These are phyloP conservation scores for Boletus holoroseus DNA, from an alignment of 1,284 basidiomycete genomes.

Conservation along the genomic window DNA sequence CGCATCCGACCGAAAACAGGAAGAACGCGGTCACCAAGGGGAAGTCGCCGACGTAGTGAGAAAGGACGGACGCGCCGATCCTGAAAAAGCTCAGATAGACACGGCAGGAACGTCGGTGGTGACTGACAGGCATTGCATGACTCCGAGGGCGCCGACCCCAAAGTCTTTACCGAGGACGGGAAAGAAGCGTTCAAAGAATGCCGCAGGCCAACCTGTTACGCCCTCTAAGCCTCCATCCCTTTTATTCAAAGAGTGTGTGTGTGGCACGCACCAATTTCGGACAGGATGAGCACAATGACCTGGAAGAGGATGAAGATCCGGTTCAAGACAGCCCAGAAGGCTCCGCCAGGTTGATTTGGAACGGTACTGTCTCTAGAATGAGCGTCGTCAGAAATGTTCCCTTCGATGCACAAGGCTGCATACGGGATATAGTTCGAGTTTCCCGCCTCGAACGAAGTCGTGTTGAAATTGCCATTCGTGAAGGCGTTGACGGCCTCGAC, in stretches of 20 bases:
- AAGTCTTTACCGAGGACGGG: constrained; percentile 82
- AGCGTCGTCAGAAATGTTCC: neutral
- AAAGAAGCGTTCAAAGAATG: constrained; percentile 74
- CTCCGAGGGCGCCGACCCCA: constrained; percentile 76
- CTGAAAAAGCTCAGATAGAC: constrained; percentile 27
- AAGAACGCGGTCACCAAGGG: constrained; percentile 81
- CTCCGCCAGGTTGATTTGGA: constrained; percentile 80
- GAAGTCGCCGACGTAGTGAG: constrained; percentile 74
- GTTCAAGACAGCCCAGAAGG: constrained; percentile 82
- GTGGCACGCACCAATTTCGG: constrained; percentile 40
- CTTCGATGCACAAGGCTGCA: constrained; percentile 24
- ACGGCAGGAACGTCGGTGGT: neutral
- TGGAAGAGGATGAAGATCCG: constrained; percentile 78
- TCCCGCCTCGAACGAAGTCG: constrained; percentile 28
- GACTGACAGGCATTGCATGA: constrained; percentile 73
- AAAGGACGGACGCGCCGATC: constrained; percentile 75
- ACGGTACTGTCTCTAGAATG: constrained; percentile 62
- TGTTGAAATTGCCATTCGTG: constrained; percentile 36
- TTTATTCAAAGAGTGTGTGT: neutral
- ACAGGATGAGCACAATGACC: constrained; percentile 62
- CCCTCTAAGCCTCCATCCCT: constrained; percentile 15
- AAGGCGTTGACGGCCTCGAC: constrained; percentile 71
- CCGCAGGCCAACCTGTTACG: constrained; percentile 59
- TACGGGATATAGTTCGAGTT: constrained; percentile 74
- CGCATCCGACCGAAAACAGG: constrained; percentile 77